Conservation (phyloP, 2,329 filamentous ascomycete genomes). For the Coleophoma cylindrospora region DNA sequence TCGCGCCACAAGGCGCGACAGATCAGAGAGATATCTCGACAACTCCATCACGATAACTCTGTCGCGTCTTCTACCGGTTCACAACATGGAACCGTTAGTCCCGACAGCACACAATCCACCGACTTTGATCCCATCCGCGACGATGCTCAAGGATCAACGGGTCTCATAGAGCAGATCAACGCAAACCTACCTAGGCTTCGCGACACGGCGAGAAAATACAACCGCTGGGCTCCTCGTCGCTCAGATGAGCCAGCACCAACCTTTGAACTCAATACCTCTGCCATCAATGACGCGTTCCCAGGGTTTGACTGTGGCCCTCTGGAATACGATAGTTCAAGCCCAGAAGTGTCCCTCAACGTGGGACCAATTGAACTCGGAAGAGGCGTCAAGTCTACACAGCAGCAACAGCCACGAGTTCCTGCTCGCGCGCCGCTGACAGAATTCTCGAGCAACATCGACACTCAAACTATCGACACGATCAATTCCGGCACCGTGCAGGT, state of each 20-base stretch:
- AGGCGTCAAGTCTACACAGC: conserved; percentile 31
- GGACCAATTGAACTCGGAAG: conserved; percentile 54
- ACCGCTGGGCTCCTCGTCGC: conserved; percentile 22
- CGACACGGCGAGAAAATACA: conserved; percentile 27
- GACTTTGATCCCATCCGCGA: conserved; percentile 19
- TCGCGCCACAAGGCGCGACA: conserved; percentile 9
- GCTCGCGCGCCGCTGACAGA: not conserved
- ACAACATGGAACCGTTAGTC: conserved; percentile 22
- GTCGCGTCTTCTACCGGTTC: conserved; percentile 21
- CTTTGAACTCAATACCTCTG: conserved; percentile 35
- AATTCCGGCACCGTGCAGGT: not conserved
- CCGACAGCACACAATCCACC: conserved; percentile 12
- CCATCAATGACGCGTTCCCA: conserved; percentile 38
- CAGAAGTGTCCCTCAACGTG: too few species aligned
- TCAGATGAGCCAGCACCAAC: conserved; percentile 17
- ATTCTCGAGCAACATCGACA: not conserved
- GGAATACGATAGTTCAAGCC: conserved; percentile 25
- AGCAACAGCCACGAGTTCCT: conserved; percentile 9
- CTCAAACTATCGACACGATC: not conserved
- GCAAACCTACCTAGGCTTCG: conserved; percentile 21
- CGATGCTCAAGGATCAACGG: conserved; percentile 6
- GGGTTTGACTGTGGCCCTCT: conserved; percentile 38
- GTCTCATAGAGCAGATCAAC: conserved; percentile 3
- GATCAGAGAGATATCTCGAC: conserved; percentile 15
- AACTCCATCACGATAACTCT: conserved; percentile 13